Conservation (phyloP, 2,329 filamentous ascomycete species). For the Fusarium decemcellulare region DNA sequence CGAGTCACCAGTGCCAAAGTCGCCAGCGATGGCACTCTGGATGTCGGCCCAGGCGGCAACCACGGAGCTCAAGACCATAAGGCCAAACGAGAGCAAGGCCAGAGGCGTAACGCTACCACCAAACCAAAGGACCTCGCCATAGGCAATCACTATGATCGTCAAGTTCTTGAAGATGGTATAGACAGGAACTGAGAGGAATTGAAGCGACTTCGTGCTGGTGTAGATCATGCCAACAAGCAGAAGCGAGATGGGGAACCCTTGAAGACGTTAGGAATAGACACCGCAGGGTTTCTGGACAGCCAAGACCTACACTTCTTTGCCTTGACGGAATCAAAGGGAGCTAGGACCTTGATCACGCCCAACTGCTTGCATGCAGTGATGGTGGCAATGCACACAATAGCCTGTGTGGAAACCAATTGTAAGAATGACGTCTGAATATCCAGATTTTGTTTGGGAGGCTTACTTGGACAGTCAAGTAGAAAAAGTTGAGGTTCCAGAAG, state of each 20-base stretch:
- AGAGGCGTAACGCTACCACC: slow-evolving; percentile 91
- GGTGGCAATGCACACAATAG: slow-evolving; percentile 87
- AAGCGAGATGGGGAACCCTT: slow-evolving; percentile 96
- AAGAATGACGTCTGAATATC: background rate
- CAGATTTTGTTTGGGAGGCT: slow-evolving; percentile 43
- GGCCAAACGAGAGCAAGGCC: slow-evolving; percentile 91
- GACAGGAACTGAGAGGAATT: slow-evolving; percentile 96
- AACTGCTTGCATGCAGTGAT: slow-evolving; percentile 87
- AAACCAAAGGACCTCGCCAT: slow-evolving; percentile 98
- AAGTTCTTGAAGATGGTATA: slow-evolving; percentile 99
- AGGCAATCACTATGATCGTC: slow-evolving; percentile 98
- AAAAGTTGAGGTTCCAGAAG: slow-evolving; percentile 96
- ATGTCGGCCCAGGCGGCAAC: slow-evolving; percentile 99
- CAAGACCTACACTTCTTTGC: slow-evolving; percentile 85
- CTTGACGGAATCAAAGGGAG: slow-evolving; percentile 88
- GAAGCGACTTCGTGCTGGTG: slow-evolving; percentile 94
- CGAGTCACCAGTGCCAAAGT: slow-evolving; percentile 70
- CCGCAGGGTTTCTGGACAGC: background rate
- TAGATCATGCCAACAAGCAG: slow-evolving; percentile 99
- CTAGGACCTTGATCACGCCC: slow-evolving; percentile 85
- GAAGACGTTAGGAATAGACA: slow-evolving; percentile 37
- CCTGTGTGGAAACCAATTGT: slow-evolving; percentile 64
- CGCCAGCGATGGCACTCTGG: slow-evolving; percentile 81
- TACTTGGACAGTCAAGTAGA: slow-evolving; percentile 94
- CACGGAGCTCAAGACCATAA: slow-evolving; percentile 96